Percentiles rank a stretch among this genome's conserved stretches.
Evolutionary conservation across 129 eudicot genomes (phyloP).

Genomic region (Centaurea solstitialis): DNA sequence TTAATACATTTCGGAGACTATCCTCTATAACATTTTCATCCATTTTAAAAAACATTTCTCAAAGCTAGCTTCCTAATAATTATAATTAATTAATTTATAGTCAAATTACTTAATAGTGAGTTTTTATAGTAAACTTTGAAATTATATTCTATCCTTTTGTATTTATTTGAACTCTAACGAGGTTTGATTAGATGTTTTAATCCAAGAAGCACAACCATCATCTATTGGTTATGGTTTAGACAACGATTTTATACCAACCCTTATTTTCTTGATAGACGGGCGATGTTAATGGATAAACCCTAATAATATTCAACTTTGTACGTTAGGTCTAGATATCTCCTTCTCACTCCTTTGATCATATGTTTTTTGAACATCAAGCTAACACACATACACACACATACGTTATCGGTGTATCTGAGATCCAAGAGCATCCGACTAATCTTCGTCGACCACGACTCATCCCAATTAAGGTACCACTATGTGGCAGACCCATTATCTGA

Average conservation of each 20-base stretch:
- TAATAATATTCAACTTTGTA: conserved; percentile 7
- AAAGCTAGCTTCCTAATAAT: background rate
- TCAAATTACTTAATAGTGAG: background rate
- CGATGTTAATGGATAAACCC: conserved; percentile 16
- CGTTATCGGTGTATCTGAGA: too few relatives aligned
- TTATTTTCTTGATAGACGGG: conserved; percentile 11
- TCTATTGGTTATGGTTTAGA: conserved; percentile 16
- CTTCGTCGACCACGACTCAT: too few relatives aligned
- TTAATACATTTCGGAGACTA: too few relatives aligned
- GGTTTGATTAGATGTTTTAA: conserved; percentile 12
- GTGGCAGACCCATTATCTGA: too few relatives aligned
- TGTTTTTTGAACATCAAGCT: too few relatives aligned
- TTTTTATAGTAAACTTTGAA: background rate
- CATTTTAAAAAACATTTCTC: background rate
- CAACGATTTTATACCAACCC: conserved; percentile 12
- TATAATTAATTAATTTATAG: background rate
- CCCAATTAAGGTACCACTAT: too few relatives aligned
- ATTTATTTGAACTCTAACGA: conserved; percentile 10
- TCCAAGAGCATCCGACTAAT: too few relatives aligned
- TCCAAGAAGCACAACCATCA: conserved; percentile 4
- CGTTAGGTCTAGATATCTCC: background rate
- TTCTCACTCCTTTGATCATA: background rate
- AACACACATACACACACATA: too few relatives aligned
- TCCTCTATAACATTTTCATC: too few relatives aligned
- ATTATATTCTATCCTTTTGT: background rate